Conservation (phyloP, 2,329 filamentous ascomycete genomes). For the Aspergillus brasiliensis region DNA sequence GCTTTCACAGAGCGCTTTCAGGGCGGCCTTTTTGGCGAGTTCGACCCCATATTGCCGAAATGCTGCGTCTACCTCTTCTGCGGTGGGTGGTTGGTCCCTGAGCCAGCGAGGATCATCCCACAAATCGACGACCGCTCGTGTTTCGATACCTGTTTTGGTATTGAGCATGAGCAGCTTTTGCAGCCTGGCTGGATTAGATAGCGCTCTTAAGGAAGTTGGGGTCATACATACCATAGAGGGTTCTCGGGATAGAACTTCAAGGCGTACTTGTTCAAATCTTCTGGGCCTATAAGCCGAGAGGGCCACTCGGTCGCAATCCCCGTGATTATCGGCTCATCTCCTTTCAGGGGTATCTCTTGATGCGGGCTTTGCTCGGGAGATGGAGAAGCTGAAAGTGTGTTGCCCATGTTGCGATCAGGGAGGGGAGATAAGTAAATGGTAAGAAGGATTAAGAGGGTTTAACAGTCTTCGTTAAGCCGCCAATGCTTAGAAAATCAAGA, state of each 20-base stretch:
- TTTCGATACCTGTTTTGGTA: not conserved
- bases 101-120: not conserved
- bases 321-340: not conserved
- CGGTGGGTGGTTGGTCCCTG: not conserved
- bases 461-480: too few relatives aligned
- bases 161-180: not conserved
- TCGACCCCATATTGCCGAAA: conserved; percentile 3
- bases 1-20: conserved; percentile 2
- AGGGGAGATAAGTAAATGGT: too few relatives aligned
- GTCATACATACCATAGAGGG: not conserved
- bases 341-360: too few relatives aligned
- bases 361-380: too few relatives aligned
- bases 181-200: not conserved
- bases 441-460: too few relatives aligned
- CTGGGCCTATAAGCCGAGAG: not conserved
- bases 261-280: not conserved
- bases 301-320: conserved; percentile 5
- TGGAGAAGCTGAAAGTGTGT: too few relatives aligned
- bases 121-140: not conserved
- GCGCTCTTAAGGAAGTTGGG: not conserved
- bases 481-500: too few relatives aligned
- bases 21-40: not conserved
- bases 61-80: not conserved
- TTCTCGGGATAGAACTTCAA: not conserved
- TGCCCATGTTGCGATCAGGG: too few relatives aligned